Base-by-base conservation (phyloP, 2,329 filamentous ascomycete genomes). In the Aspergillus sojae region DNA sequence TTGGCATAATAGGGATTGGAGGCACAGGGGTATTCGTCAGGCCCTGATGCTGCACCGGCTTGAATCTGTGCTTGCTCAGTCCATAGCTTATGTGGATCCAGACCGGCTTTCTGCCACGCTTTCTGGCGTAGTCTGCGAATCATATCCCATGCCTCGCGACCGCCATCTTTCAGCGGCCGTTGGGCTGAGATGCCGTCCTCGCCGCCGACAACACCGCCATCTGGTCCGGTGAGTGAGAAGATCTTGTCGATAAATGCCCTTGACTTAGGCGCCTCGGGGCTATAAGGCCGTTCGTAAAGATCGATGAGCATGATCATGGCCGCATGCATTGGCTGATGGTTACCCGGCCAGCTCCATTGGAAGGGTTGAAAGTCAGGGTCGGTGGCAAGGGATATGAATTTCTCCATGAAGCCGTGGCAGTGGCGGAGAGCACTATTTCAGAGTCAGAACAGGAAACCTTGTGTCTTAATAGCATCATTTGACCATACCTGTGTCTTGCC, bases 81-180 rank as follows among this genome's bases (percentile, higher is more conserved):
- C 81, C 81, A 83, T 14, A 82, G 71, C 32, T 80, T 74, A 26
- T 78, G 72, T 0, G 81, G 81, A 68, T 83, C 77, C 4, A 83
- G 76, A 2, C 81, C 80, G 12, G 80, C 81, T 65, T 80, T 82
- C 63, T 81, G 78, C 81, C 81, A 83, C 53, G 80, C 80, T 54
- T 82, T 80, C 48, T 80, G 78, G 4, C 81, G 79, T 23, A 83
- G 74, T 19, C 79, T 73, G 36, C 79, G 78, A 61, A 83, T 78
- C 81, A 82, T 82, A 55, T 80, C 77, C 81, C 81, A 83, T 12
- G 80, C 81, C 71, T 83, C 80, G 52, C 78, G 76, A n/a, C 81
- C 81, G 19, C 81, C 81, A 57, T 83, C 81, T 60, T 80, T 79
- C 2, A 83, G 63, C 1, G 80, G 81, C 23, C 80, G 71, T 57